A percentile compares a stretch with the other conserved stretches of the same genome.
Conservation (phyloP, 179 eudicot species). For the Silene coronaria region DNA sequence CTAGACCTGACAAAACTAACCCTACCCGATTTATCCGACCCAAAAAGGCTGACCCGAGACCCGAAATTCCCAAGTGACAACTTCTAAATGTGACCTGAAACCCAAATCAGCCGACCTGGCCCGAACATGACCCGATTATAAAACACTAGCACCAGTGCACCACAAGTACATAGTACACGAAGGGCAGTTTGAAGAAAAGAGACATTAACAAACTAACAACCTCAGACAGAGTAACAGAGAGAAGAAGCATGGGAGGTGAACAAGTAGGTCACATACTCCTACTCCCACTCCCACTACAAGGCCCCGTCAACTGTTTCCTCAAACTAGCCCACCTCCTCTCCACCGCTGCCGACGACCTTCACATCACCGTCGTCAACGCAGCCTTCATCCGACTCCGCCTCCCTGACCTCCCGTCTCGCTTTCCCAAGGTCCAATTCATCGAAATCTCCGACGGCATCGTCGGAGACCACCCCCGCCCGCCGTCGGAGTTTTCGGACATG, state of each 20-base stretch:
- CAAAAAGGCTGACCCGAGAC: too few species aligned
- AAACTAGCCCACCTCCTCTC: slow-evolving; percentile 29
- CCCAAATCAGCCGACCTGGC: too few species aligned
- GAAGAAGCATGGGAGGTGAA: not conserved
- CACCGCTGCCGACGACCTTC: not conserved
- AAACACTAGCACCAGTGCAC: too few species aligned
- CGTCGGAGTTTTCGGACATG: slow-evolving; percentile 21
- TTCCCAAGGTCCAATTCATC: slow-evolving; percentile 15
- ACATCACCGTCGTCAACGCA: slow-evolving; percentile 29
- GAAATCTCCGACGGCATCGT: slow-evolving; percentile 25
- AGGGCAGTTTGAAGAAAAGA: not conserved
- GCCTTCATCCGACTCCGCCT: slow-evolving; percentile 26
- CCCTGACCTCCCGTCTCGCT: slow-evolving; percentile 18
- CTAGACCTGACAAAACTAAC: too few species aligned
- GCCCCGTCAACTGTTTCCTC: slow-evolving; percentile 33
- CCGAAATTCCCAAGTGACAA: too few species aligned
- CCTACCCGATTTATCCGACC: too few species aligned
- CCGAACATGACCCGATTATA: too few species aligned
- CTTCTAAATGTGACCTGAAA: too few species aligned
- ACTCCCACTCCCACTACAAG: slow-evolving; percentile 32
- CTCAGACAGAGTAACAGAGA: not conserved
- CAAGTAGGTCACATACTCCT: slow-evolving; percentile 10
- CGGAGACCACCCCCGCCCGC: slow-evolving; percentile 28
- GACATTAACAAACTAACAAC: not conserved
- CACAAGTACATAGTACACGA: not conserved